Evolutionary conservation across 768 basidiomycete species (phyloP).

Genomic region (Tremella mesenterica): DNA sequence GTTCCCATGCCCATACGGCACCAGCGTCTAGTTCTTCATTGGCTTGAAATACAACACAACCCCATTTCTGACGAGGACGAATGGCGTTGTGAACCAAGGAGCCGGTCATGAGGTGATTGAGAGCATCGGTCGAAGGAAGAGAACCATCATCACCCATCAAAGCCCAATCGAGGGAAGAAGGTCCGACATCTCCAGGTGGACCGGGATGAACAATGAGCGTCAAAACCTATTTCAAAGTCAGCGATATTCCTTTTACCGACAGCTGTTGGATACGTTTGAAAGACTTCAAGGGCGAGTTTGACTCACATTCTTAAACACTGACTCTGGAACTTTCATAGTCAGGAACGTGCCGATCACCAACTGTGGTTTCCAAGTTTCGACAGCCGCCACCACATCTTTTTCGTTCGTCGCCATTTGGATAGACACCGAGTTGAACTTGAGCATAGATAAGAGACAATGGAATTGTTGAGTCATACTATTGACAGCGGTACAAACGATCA

Average conservation of each 20-base stretch:
- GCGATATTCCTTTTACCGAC: background rate
- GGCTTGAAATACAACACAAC: conserved; percentile 36
- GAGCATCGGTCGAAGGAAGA: conserved; percentile 13
- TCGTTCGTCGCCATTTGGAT: conserved; percentile 29
- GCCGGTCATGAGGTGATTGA: conserved; percentile 11
- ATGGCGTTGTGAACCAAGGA: background rate
- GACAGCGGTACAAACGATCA: conserved; percentile 30
- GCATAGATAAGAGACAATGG: conserved; percentile 19
- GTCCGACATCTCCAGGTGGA: conserved; percentile 38
- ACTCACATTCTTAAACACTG: conserved; percentile 28
- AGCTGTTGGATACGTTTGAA: background rate
- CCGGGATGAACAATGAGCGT: conserved; percentile 39
- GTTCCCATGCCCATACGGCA: conserved; percentile 40
- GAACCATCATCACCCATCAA: conserved; percentile 33
- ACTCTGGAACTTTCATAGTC: conserved; percentile 30
- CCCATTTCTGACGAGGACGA: conserved; percentile 27
- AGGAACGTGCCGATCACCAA: conserved; percentile 36
- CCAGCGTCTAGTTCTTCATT: conserved; percentile 37
- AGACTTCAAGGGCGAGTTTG: background rate
- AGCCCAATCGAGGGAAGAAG: conserved; percentile 39
- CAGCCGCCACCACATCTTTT: conserved; percentile 26
- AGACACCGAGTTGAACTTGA: conserved; percentile 22
- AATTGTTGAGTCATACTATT: conserved; percentile 36
- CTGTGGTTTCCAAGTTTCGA: conserved; percentile 21
- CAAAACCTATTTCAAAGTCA: conserved; percentile 23